Base-by-base conservation (phyloP, 352 stramenopile genomes). In the Phytopythium helicoides region DNA sequence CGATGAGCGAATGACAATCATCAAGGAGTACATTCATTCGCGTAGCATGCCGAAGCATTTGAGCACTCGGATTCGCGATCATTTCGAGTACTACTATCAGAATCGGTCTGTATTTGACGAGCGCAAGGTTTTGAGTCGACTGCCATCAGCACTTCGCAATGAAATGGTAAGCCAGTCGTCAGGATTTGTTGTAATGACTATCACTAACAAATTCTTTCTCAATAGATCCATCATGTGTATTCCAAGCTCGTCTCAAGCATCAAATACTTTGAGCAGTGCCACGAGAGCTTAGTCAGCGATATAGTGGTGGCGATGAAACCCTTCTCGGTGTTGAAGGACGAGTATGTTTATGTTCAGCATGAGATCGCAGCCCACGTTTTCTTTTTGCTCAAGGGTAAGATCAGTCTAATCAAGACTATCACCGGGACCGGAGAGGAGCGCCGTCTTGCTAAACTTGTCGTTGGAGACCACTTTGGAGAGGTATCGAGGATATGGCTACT, bases 21-120 rank as follows among this genome's bases (percentile, higher is more conserved):
- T 95, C n/a, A 92, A 93, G 52, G 85, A 95, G 53, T 95, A 93
- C 47, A 86, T 95, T 35, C 80, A 88, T 48, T 92, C 81, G 23
- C 80, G 80, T 21, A 56, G 63, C n/a, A 77, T 94, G 56, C 81
- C 81, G 4, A 82, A 76, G 37, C 71, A 89, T 42, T 67, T 90
- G 56, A 70, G 75, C 62, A 90, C 89, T 46, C 84, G 81, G 16
- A 73, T 95, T 18, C 67, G 81, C 22, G 62, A 77, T 21, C 84
- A 93, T 52, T 95, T 94, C 47, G 81, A 91, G 56, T 94, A 95
- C 51, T 93, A 79, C 54, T 94, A 89, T 53, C 78, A 87, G 46
- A 90, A 92, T 38, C 77, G 82, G 10, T 92, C 85, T 0, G 85
- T 92, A 5, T 95, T 95, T 54, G 77, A 88, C 25, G 85, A 93